Evolutionary conservation across 164 flowering plant species (phyloP), one percentile per base, ranked within the genome.

Genomic region (Aristolochia contorta): DNA sequence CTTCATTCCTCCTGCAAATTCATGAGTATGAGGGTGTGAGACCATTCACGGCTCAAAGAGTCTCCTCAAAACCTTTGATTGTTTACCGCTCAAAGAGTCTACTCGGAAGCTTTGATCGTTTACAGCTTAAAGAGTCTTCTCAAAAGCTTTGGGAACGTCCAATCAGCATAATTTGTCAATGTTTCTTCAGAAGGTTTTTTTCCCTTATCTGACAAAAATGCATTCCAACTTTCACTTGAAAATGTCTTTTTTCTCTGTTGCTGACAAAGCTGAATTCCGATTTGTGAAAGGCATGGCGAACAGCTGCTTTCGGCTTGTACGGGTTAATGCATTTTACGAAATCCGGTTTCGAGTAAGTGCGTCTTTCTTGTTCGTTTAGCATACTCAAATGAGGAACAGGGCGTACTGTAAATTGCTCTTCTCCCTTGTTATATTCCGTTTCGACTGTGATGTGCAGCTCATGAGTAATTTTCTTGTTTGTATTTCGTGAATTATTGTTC

Each of bases 301-400:
- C 82, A 21, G 46, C 86, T 1, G 81, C 89, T 62, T 92, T 92
- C 72, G 90, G 91, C 15, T 58, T 79, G 6, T 85, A 83, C 67
- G 98, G 98, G n/a, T 85, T 84, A 70, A 64, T 78, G 47, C 82
- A 87, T 73, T 92, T 87, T 85, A 87, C 91, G 65, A 87, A 80
- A 73, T 74, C 87, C 22, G 96, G 75, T 20, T 92, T 82, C 78
- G 13, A 75, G 98, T 89, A 60, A 79, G 89, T 74, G 58, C 27
- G 10, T 50, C 15, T 12, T 6, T 13, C 14, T 25, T 23, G 23
- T 47, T 15, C 53, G 53, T 49, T 49, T n/a, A 21, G 9, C 19
- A 15, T 49, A 20, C 15, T 49, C 16, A 49, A 49, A 18, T n/a
- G 19, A 15, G 51, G 5, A 8, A 21, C 7, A 18, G 53, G n/a